phyloP scores from a whole-genome alignment of 306 rosid species.

The Sindora glabra region DNA sequence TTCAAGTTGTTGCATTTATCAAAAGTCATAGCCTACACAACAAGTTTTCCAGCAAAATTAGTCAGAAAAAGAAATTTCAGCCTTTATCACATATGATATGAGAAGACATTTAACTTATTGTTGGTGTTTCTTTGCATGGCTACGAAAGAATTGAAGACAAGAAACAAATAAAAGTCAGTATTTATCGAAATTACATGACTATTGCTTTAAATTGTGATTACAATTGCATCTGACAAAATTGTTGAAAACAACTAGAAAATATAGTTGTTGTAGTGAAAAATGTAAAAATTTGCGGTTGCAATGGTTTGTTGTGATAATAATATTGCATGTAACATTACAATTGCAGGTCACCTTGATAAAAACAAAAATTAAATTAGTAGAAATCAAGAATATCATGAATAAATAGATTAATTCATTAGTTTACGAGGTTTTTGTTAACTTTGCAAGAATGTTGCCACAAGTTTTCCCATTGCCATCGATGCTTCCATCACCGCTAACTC shows the following conservation, averaged over 20 bases:
- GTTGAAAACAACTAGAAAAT: too few species aligned
- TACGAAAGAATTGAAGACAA: conserved; percentile 20
- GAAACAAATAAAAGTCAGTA: background rate
- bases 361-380: background rate
- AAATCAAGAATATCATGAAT: background rate
- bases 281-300: too few species aligned
- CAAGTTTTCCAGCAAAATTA: background rate
- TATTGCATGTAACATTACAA: too few species aligned
- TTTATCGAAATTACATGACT: background rate
- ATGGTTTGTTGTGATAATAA: background rate
- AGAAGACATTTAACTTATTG: conserved; percentile 41
- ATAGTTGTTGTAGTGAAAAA: too few species aligned
- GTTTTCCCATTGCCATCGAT: conserved; percentile 75
- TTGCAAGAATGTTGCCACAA: conserved; percentile 87
- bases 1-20: conserved; percentile 35
- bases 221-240: background rate
- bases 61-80: background rate
- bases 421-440: conserved; percentile 44
- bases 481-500: conserved; percentile 58
- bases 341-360: too few species aligned
- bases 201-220: too few species aligned
- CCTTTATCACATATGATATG: background rate
- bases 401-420: background rate
- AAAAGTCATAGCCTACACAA: conserved; percentile 65
- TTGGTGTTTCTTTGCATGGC: conserved; percentile 72